Evolutionary conservation across 345 rosid genomes (phyloP).

Genomic region (Populus pruinosa): DNA sequence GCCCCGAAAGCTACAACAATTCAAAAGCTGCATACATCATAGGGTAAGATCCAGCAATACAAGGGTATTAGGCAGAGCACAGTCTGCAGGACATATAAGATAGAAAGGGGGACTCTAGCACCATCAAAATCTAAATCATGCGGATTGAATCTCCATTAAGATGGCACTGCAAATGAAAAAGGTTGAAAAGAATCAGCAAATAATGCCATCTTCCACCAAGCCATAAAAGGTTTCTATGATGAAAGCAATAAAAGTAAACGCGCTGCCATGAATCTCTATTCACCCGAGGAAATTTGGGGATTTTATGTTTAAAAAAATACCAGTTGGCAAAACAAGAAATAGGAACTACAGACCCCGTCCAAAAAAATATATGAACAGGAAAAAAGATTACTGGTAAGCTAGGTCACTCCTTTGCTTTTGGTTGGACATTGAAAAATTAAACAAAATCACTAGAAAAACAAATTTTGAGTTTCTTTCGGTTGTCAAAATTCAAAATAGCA

Average conservation of each 20-base stretch:
- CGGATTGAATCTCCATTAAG: not conserved
- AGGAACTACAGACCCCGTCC: too few species aligned
- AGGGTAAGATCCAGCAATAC: not conserved
- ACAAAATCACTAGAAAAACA: not conserved
- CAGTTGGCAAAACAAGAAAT: too few species aligned
- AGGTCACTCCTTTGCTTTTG: not conserved
- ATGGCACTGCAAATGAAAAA: conserved; percentile 16
- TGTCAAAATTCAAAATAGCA: not conserved
- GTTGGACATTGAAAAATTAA: not conserved
- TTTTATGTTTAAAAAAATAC: not conserved
- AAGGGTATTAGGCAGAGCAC: too few species aligned
- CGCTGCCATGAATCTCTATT: too few species aligned
- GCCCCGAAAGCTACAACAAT: not conserved
- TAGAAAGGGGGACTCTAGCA: not conserved
- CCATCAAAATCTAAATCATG: not conserved
- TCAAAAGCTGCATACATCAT: not conserved
- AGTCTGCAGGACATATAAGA: not conserved
- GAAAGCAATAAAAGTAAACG: too few species aligned
- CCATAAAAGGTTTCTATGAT: too few species aligned
- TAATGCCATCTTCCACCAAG: not conserved
- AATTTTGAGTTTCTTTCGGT: not conserved
- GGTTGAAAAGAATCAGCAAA: not conserved
- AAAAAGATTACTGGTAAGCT: not conserved
- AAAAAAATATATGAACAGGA: too few species aligned
- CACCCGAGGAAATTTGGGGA: too few species aligned